phyloP scores from a whole-genome alignment of 768 basidiomycete species.

The Hericium rajendrae region DNA sequence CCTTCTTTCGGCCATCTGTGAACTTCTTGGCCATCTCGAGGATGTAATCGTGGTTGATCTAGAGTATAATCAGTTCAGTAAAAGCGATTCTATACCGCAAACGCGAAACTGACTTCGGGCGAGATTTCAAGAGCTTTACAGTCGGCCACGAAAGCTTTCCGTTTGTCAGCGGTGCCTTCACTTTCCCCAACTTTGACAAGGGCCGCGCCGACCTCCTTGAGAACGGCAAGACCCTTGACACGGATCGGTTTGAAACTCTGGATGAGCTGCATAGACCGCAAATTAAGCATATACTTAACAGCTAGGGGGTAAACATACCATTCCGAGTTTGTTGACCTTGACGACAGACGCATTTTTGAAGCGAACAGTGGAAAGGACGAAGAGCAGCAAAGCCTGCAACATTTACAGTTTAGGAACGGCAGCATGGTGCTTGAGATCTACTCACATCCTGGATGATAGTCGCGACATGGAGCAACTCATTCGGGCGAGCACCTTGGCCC shows the following conservation, averaged over 20 bases:
- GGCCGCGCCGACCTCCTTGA: constrained; percentile 49
- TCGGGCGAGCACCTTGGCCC: constrained; percentile 30
- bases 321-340: constrained; percentile 65
- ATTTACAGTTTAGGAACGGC: background rate
- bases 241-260: constrained; percentile 58
- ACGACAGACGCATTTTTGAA: constrained; percentile 64
- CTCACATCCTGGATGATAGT: constrained; percentile 66
- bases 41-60: constrained; percentile 62
- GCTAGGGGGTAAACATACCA: constrained; percentile 32
- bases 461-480: constrained; percentile 62
- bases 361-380: constrained; percentile 58
- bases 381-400: constrained; percentile 58
- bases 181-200: constrained; percentile 42
- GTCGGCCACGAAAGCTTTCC: constrained; percentile 41
- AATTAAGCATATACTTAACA: background rate
- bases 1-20: constrained; percentile 61
- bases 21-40: constrained; percentile 52
- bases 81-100: background rate
- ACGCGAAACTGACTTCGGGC: constrained; percentile 23
- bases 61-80: background rate
- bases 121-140: constrained; percentile 33
- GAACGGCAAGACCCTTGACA: constrained; percentile 35
- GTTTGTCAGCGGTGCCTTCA: constrained; percentile 42
- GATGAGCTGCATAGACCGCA: constrained; percentile 39
- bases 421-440: background rate